Evolutionary conservation across 2,329 filamentous ascomycete genomes (phyloP), one percentile per base, ranked within the genome.

Genomic region (Helminthosporium solani): DNA sequence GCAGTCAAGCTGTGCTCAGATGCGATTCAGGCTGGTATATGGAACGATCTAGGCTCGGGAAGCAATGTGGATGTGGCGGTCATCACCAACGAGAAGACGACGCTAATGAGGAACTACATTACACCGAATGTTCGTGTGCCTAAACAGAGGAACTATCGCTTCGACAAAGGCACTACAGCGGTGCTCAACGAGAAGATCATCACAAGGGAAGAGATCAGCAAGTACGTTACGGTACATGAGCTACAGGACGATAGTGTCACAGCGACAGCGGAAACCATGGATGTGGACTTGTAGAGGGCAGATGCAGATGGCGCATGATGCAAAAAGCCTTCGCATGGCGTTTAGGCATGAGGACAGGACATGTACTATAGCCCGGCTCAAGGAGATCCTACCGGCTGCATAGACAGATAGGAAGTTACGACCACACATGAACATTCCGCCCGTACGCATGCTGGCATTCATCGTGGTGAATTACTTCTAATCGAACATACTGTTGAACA

Each of bases 51-150:
- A 70, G 94, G 94, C 12, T 96, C 90, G 3, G 94, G 94, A 63
- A 95, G 89, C 70, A 99, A 99, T 70, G 94, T 99, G 47, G 95
- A 99, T 67, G 88, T 99, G 27, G 92, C 90, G 55, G 83, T 99
- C 63, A 99, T 99, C 69, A 95, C 92, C 51, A 82, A 86, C 63
- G 91, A 96, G 62, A 96, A 96, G 84, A 96, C 94, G 21, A 94
- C 88, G 21, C 75, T 99, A 68, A 81, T 95, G 81, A 82, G 94
- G 66, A 96, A 96, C 76, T 94, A 88, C 78, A 87, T 95, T 71
- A 92, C 81, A 70, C 94, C 94, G 48, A 99, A 99, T 74, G 84
- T 90, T 78, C 84, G 95, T 70, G 87, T 83, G 60, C 80, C 87
- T 71, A 99, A 99, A 82, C 82, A 94, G 73, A 84, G 90, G 76